Base-by-base conservation (phyloP, 306 rosid species). In the Pyrus communis region DNA sequence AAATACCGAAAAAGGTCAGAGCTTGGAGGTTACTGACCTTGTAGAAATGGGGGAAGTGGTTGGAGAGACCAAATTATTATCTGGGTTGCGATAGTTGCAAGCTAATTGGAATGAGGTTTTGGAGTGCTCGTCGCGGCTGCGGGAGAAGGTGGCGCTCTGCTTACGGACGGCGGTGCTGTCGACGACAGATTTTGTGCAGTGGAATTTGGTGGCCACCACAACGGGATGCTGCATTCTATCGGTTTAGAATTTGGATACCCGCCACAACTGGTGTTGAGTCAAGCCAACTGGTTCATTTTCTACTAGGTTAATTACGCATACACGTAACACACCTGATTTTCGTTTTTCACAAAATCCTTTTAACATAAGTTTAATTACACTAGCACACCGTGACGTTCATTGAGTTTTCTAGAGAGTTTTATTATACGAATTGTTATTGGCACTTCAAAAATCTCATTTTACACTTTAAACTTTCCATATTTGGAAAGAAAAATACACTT, bases 181-280 rank as follows among this genome's bases (percentile, higher is more conserved):
- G 23, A 57, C 17, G 9, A 15, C 35, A 4, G 76, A 60, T 58
- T 25, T 35, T 73, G 17, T 38, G 76, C 25, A 58, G 15, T 58
- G 55, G 76, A 58, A 23, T 57, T 57, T 57, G 54, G 76, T 14
- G 31, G 67, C 76, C 67, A 38, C 51, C 45, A 42, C 45, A 4
- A 72, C 51, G 27, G 76, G 51, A 72, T 51, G 58, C 23, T 73
- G 76, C 76, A 73, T 72, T 31, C 22, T 72, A 51, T 8, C 46
- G 38, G 8, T 19, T 19, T 19, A 18, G 15, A 58, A 4, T 31
- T 28, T 9, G 2, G 31, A 31, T 11, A 55, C 33, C 42, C 42
- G 45, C 45, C 45, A 42, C 45, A 42, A 42, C 12, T 7, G 42
- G 42, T 7, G 42, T 38, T 38, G 42, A 38, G 2, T 7, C 8